Base-by-base conservation (phyloP, 2,329 filamentous ascomycete genomes). In the Rhynchosporium agropyri region DNA sequence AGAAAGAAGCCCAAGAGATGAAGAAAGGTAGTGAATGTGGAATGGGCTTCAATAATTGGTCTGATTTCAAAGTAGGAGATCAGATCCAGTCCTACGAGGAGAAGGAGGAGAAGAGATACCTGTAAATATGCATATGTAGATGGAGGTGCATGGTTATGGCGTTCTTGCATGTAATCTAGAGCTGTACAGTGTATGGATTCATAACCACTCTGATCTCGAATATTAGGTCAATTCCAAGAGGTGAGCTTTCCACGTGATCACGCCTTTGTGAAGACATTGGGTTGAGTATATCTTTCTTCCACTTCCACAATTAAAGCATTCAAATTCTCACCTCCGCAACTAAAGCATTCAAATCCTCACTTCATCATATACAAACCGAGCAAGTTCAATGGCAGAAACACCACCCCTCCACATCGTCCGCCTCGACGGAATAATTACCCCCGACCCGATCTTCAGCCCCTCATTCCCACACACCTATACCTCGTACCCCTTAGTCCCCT, bases 21-120 rank as follows among this genome's bases (percentile, higher is more conserved):
- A 87, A 87, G 71, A 98, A 96, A 78, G 93, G 92, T 63, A 86
- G 84, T n/a, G 95, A 99, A 77, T 99, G 95, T 72, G 95, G 95
- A 68, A 88, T 99, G 69, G 87, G 86, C 58, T 94, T 99, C 72
- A 86, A 89, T 3, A 83, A 81, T 38, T 99, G 92, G 86, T 82
- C 89, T 54, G 89, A 86, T 28, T 89, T 98, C 74, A 76, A 88
- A 72, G 80, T 86, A 13, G 95, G 94, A 33, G 95, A 99, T 77
- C 85, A 89, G 75, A 84, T 99, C 65, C 95, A 98, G 79, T 88
- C 87, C 40, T 96, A 93, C 72, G 91, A 97, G 73, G 89, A 93
- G 77, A 83, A 87, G 20, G 78, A 77, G 61, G 91, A 95, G 77
- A 89, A 89, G 81, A 72, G 74, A 66, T 73, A 73, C 57, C 66